Evolutionary conservation across 352 stramenopile genomes (phyloP).

Genomic region (Globisporangium cederbergense): DNA sequence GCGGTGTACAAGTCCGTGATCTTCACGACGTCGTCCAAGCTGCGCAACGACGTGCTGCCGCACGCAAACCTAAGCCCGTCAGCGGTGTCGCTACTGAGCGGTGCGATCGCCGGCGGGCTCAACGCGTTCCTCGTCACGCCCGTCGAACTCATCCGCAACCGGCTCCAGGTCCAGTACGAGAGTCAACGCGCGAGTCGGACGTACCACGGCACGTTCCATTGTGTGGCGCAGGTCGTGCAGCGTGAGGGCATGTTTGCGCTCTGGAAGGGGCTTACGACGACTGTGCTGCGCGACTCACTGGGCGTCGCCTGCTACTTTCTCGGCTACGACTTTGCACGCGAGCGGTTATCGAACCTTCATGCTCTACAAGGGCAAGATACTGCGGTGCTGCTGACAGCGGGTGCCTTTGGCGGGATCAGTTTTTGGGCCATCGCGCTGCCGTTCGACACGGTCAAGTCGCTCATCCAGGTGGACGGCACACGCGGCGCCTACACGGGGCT

Average conservation of each 20-base stretch:
- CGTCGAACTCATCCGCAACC: conserved; percentile 80
- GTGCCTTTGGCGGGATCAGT: conserved; percentile 72
- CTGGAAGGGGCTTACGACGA: conserved; percentile 75
- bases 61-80: conserved; percentile 32
- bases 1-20: conserved; percentile 89
- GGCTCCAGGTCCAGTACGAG: conserved; percentile 78
- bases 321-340: conserved; percentile 74
- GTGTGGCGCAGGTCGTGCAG: conserved; percentile 52
- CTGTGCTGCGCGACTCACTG: conserved; percentile 76
- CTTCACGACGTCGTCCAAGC: conserved; percentile 66
- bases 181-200: conserved; percentile 31
- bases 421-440: conserved; percentile 84
- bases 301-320: conserved; percentile 87
- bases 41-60: conserved; percentile 56
- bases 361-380: conserved; percentile 35
- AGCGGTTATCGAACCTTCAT: conserved; percentile 22
- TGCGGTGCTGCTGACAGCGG: conserved; percentile 50
- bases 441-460: conserved; percentile 84
- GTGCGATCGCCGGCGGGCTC: conserved; percentile 57
- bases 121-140: conserved; percentile 74
- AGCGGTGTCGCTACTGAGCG: conserved; percentile 42
- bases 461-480: conserved; percentile 69
- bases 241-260: conserved; percentile 56
- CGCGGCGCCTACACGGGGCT: conserved; percentile 44
- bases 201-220: conserved; percentile 59